These are phyloP conservation scores for Lepraria neglecta DNA, from an alignment of 495 filamentous ascomycete species.

Conservation along the genomic window DNA sequence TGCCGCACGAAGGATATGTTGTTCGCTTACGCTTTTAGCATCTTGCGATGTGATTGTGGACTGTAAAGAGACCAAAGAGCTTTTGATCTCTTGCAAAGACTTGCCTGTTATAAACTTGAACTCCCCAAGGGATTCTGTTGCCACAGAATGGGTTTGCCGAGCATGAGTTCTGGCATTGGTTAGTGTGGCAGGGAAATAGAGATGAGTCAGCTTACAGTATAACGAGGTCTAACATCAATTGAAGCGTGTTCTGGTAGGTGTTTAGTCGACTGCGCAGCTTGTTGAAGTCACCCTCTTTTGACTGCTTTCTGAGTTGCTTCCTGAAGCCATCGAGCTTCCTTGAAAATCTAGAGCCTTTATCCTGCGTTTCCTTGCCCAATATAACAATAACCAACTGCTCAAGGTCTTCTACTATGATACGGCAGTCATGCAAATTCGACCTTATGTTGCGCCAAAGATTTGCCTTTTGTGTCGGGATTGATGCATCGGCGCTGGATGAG, in stretches of 20 bases:
- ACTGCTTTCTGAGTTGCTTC: slow-evolving; percentile 25
- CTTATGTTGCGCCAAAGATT: slow-evolving; percentile 13
- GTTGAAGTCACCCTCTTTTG: slow-evolving; percentile 22
- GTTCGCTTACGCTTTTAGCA: neutral
- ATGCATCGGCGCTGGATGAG: neutral
- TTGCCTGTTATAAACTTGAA: neutral
- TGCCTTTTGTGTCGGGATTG: neutral
- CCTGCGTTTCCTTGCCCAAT: slow-evolving; percentile 15
- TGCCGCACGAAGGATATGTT: neutral
- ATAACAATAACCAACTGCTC: slow-evolving; percentile 25
- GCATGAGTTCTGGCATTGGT: slow-evolving; percentile 23
- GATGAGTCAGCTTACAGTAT: slow-evolving; percentile 13
- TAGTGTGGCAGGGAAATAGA: neutral
- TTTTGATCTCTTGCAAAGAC: slow-evolving; percentile 9
- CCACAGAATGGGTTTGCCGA: slow-evolving; percentile 16
- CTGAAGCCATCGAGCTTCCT: slow-evolving; percentile 22
- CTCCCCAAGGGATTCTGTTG: slow-evolving; percentile 1
- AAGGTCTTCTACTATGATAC: slow-evolving; percentile 15
- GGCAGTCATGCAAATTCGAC: slow-evolving; percentile 18
- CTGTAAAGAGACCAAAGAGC: neutral
- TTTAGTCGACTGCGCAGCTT: slow-evolving; percentile 24
- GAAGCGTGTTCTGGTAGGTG: slow-evolving; percentile 26
- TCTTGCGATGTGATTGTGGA: neutral
- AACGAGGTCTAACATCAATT: slow-evolving; percentile 26
- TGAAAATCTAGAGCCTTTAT: slow-evolving; percentile 12